Evolutionary conservation across 164 flowering plant genomes (phyloP), one percentile per base, ranked within the genome.

Genomic region (Kalanchoe fedtschenkoi): DNA sequence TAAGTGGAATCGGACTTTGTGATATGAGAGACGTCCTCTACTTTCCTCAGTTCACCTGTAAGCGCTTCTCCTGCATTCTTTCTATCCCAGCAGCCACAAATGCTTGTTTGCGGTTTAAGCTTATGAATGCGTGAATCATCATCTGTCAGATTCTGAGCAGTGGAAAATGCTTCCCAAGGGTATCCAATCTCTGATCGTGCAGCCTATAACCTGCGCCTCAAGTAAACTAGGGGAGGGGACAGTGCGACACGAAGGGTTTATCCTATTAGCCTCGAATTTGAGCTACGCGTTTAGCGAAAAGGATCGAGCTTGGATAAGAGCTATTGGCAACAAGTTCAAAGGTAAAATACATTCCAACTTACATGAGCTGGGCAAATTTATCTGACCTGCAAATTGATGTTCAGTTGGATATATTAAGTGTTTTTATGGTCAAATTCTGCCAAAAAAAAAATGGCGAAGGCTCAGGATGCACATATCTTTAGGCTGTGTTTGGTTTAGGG

Each of bases 1-100:
- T 86, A 60, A 75, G 71, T 34, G 68, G 71, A 33, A 69, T 70
- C 69, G 89, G 89, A 59, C 77, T 92, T 37, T 74, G 77, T 65
- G 79, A 76, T 65, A 62, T 92, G 72, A 79, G 81, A 72, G 91
- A 83, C 21, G 61, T 75, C 35, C 79, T 88, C 1, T 89, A 92
- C 76, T 82, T 88, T 74, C 80, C 93, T 55, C 80, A 51, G 21
- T 51, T 24, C 11, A 51, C 56, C 26, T 30, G 56, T 51, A 51
- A 13, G 56, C 3, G 56, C 32, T 26, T 47, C n/a, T n/a, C n/a
- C n/a, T n/a, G n/a, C n/a, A n/a, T n/a, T n/a, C n/a, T n/a, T n/a
- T n/a, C n/a, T n/a, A 6, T n/a, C 4, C 15, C 47, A 42, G 15
- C 3, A 16, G 21, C 2, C 5, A 16, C 17, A n/a, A 42, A 15